A percentile compares a stretch with the other conserved stretches of the same genome.
Evolutionary conservation across 192 early-diverging fungal species (phyloP).

Genomic region (Diversispora epigaea): DNA sequence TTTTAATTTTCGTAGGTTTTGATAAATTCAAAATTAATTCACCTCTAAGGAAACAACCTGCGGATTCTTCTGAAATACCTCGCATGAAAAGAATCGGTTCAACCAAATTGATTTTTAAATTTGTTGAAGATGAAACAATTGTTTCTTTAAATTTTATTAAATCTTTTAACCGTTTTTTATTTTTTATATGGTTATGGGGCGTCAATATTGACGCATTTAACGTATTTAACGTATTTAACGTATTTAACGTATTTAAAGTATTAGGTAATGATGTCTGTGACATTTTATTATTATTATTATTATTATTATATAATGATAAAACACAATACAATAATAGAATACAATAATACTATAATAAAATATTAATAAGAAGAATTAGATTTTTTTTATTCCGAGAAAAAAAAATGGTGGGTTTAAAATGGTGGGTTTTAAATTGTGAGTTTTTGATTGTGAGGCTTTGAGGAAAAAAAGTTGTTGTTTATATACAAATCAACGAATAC

Average conservation of each 20-base stretch:
- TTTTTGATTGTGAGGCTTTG: too few species aligned
- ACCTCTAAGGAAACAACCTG: slow-evolving; percentile 20
- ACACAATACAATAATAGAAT: too few species aligned
- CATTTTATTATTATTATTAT: too few species aligned
- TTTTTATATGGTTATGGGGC: background rate
- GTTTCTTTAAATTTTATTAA: background rate
- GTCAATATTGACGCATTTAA: background rate
- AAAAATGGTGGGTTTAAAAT: too few species aligned
- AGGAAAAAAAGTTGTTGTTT: too few species aligned
- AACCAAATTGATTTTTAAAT: background rate
- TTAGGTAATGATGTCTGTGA: too few species aligned
- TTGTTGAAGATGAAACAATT: background rate
- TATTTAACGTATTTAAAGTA: background rate
- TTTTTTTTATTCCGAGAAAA: too few species aligned
- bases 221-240: background rate
- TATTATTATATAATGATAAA: too few species aligned
- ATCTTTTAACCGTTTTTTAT: background rate
- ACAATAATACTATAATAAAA: too few species aligned
- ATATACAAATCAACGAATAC: too few species aligned
- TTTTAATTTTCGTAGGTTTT: slow-evolving; percentile 17
- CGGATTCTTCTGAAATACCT: slow-evolving; percentile 7
- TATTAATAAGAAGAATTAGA: too few species aligned
- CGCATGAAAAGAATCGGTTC: slow-evolving; percentile 5
- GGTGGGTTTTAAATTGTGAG: too few species aligned
- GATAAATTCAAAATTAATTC: slow-evolving; percentile 13